phyloP scores from a whole-genome alignment of 202 grass and related monocot genomes.

The Dendrocalamus latiflorus region DNA sequence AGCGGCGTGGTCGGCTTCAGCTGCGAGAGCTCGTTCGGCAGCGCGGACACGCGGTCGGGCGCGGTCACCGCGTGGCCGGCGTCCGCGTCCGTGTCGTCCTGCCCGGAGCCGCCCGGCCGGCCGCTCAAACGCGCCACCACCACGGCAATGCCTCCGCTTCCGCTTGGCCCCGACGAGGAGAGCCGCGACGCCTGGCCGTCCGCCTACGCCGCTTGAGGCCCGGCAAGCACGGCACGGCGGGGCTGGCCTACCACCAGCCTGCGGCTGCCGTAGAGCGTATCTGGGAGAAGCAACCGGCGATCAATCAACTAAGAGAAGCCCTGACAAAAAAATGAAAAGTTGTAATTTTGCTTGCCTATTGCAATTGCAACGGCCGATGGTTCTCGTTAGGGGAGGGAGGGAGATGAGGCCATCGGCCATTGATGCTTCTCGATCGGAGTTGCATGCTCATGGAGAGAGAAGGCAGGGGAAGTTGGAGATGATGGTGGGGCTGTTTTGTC shows the following conservation, averaged over 20 bases:
- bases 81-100: too few species aligned
- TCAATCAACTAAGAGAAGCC: background rate
- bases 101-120: too few species aligned
- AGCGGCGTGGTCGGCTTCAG: conserved; percentile 66
- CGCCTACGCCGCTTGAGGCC: conserved; percentile 14
- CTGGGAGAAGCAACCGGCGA: background rate
- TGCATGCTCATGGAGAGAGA: background rate
- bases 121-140: too few species aligned
- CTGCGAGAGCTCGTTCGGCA: conserved; percentile 52
- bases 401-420: background rate
- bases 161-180: too few species aligned
- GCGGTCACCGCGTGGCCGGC: too few species aligned
- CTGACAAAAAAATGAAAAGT: background rate
- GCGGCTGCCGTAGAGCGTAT: background rate
- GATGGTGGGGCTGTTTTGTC: background rate
- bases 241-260: background rate
- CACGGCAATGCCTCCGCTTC: too few species aligned
- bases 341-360: background rate
- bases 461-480: background rate
- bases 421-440: background rate
- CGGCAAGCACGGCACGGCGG: background rate
- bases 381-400: background rate
- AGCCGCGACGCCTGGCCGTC: conserved; percentile 43
- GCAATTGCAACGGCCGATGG: background rate
- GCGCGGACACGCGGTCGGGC: too few species aligned